phyloP scores from a whole-genome alignment of 768 basidiomycete species.

The Xanthoconium stramineum region DNA sequence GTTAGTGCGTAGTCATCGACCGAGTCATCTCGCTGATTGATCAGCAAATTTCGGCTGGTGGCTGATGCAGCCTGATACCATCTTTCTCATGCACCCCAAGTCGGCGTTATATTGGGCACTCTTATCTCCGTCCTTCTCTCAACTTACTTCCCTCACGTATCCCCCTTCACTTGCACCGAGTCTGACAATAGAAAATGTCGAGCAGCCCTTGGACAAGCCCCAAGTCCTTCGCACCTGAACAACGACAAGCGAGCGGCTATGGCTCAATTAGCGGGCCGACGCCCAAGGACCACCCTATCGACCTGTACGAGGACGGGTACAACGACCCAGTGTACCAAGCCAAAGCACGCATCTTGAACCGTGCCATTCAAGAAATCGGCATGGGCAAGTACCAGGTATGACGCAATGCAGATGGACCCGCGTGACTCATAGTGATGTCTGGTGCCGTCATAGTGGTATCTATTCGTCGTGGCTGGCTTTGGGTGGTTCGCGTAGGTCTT shows the following conservation, averaged over 20 bases:
- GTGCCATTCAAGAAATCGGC: constrained; percentile 49
- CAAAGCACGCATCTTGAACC: constrained; percentile 46
- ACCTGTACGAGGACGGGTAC: constrained; percentile 35
- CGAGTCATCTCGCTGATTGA: too few species aligned
- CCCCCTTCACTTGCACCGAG: too few species aligned
- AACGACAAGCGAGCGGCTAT: neutral
- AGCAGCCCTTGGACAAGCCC: neutral
- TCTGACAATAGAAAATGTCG: constrained; percentile 4
- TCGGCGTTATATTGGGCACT: too few species aligned
- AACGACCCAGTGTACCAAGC: constrained; percentile 47
- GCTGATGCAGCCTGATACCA: too few species aligned
- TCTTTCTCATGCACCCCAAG: too few species aligned
- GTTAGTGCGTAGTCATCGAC: too few species aligned
- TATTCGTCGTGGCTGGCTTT: constrained; percentile 39
- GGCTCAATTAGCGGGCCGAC: neutral
- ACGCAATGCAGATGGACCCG: neutral
- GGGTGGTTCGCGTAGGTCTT: constrained; percentile 40
- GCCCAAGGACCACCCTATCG: neutral
- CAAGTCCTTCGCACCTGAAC: too few species aligned
- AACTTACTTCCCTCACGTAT: too few species aligned
- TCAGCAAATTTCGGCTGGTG: too few species aligned
- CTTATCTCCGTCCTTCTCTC: too few species aligned
- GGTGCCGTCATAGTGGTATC: constrained; percentile 29
- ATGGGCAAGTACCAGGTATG: constrained; percentile 55
- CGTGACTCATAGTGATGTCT: neutral